These are phyloP conservation scores for Clohesyomyces aquaticus DNA, from an alignment of 495 filamentous ascomycete genomes.

Conservation along the genomic window DNA sequence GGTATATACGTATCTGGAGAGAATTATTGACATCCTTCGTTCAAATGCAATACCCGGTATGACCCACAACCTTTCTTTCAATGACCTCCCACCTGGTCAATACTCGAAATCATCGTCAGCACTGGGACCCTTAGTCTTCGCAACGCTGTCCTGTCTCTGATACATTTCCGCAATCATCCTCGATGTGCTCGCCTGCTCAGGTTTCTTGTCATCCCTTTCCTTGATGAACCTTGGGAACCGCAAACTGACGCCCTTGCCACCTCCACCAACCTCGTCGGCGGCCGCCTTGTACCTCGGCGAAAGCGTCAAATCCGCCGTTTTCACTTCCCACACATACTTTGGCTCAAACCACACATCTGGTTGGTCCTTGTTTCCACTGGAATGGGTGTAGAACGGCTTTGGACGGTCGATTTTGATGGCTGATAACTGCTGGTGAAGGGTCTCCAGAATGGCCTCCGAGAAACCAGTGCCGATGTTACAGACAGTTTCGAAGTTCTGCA, in stretches of 20 bases:
- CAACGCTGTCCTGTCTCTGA: constrained; percentile 84
- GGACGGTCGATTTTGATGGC: constrained; percentile 79
- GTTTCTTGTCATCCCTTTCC: constrained; percentile 88
- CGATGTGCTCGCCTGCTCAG: constrained; percentile 83
- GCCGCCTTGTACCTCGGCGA: constrained; percentile 90
- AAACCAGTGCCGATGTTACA: constrained; percentile 99
- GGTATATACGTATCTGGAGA: no score
- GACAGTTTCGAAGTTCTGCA: constrained; percentile 85
- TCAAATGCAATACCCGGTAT: no score
- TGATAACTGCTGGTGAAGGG: constrained; percentile 72
- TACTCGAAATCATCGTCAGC: constrained; percentile 99
- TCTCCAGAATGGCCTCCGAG: constrained; percentile 81
- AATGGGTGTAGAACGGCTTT: constrained; percentile 93
- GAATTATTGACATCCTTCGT: no score
- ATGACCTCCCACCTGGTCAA: constrained; percentile 47
- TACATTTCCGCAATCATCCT: constrained; percentile 95
- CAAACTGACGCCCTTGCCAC: constrained; percentile 82
- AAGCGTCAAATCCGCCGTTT: constrained; percentile 91
- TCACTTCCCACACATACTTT: constrained; percentile 93
- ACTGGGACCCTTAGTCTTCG: constrained; percentile 72
- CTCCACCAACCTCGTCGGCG: constrained; percentile 64
- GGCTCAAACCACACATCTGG: constrained; percentile 99
- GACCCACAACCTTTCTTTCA: no score
- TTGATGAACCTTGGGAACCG: constrained; percentile 93
- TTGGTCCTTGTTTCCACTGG: constrained; percentile 80